These are phyloP conservation scores for Phaseolus lunatus DNA, from an alignment of 306 rosid species.

Conservation along the genomic window DNA sequence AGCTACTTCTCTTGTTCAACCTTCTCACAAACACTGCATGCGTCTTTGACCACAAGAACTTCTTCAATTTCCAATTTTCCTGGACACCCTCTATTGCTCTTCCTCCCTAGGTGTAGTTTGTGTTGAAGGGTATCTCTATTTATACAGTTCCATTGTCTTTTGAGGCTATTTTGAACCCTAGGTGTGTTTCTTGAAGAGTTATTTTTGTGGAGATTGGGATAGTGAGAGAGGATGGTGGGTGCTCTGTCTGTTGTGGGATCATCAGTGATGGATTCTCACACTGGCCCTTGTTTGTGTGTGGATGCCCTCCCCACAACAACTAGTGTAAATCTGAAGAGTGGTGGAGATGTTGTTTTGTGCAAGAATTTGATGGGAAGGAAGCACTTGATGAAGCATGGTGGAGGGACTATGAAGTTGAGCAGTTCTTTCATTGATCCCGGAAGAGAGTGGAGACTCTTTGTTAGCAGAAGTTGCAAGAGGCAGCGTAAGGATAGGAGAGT, in stretches of 20 bases:
- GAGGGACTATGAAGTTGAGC: constrained; percentile 51
- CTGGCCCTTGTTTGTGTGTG: constrained; percentile 85
- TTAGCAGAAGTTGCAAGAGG: constrained; percentile 61
- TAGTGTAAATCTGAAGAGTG: constrained; percentile 65
- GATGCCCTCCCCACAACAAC: constrained; percentile 75
- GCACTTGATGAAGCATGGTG: constrained; percentile 50
- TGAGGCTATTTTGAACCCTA: constrained; percentile 11
- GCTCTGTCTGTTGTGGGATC: constrained; percentile 77
- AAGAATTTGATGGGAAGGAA: constrained; percentile 61
- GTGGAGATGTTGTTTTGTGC: constrained; percentile 62
- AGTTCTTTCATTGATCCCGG: constrained; percentile 75
- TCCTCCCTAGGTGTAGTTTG: constrained; percentile 29
- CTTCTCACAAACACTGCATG: constrained; percentile 42
- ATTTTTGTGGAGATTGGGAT: constrained; percentile 19
- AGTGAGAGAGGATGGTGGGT: constrained; percentile 67
- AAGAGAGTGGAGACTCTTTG: constrained; percentile 65
- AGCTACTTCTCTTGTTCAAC: constrained; percentile 43
- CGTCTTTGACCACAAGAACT: constrained; percentile 57
- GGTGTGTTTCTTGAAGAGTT: constrained; percentile 31
- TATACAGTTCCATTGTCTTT: constrained; percentile 13
- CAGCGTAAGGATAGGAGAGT: constrained; percentile 62
- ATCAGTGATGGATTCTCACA: constrained; percentile 81
- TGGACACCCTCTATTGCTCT: constrained; percentile 46
- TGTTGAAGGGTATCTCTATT: constrained; percentile 32
- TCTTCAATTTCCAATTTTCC: constrained; percentile 46